phyloP scores from a whole-genome alignment of 2,329 filamentous ascomycete species.

The Alternaria atra region DNA sequence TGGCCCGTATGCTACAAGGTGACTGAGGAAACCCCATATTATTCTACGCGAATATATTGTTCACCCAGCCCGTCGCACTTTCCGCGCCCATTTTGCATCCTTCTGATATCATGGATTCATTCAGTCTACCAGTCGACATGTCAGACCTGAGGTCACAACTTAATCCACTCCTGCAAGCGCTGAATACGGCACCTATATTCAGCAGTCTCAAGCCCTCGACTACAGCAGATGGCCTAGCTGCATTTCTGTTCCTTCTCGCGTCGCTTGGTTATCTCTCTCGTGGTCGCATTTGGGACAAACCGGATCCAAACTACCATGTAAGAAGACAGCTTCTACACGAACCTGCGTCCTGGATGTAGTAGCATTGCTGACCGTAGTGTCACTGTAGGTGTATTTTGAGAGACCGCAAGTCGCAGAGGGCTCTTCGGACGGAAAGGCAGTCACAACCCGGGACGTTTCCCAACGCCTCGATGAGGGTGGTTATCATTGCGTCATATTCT shows the following conservation, averaged over 20 bases:
- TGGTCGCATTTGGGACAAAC: constrained; percentile 57
- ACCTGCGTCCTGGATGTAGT: neutral
- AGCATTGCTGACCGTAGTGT: neutral
- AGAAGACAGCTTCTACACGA: neutral
- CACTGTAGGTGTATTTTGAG: constrained; percentile 54
- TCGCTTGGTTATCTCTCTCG: constrained; percentile 54
- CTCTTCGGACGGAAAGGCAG: constrained; percentile 22
- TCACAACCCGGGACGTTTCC: constrained; percentile 58
- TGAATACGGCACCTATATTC: constrained; percentile 20
- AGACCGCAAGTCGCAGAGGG: constrained; percentile 56
- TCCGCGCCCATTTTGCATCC: neutral
- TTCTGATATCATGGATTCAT: constrained; percentile 21
- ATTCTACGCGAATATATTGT: neutral
- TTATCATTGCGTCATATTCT: constrained; percentile 54
- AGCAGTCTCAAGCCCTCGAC: constrained; percentile 42
- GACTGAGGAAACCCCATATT: neutral
- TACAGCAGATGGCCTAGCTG: constrained; percentile 50
- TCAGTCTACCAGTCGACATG: constrained; percentile 23
- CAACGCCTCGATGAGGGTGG: constrained; percentile 53
- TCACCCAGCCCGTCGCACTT: neutral
- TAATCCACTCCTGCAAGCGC: constrained; percentile 20
- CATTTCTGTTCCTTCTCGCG: constrained; percentile 50
- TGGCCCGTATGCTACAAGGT: neutral
- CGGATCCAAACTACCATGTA: constrained; percentile 59
- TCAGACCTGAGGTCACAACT: constrained; percentile 25